These are phyloP conservation scores for Rhizoclosmatium sp. DNA, from an alignment of 192 early-diverging fungal genomes.

Conservation along the genomic window DNA sequence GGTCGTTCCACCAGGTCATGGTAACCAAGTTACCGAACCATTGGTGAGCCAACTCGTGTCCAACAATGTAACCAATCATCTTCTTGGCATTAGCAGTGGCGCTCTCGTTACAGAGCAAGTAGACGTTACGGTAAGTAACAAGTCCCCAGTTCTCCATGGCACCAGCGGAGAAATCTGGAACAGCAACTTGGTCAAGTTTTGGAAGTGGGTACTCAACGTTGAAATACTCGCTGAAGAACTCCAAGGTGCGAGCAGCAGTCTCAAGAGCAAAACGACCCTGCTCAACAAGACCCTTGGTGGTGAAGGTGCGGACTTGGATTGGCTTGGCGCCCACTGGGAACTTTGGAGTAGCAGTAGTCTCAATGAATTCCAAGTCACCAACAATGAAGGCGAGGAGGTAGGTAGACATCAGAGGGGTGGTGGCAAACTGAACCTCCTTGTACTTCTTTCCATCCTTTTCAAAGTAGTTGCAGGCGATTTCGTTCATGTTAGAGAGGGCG, in stretches of 20 bases:
- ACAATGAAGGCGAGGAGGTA: constrained; percentile 93
- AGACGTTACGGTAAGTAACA: constrained; percentile 87
- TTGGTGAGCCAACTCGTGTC: constrained; percentile 83
- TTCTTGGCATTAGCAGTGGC: constrained; percentile 80
- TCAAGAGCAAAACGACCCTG: constrained; percentile 85
- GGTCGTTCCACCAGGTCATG: constrained; percentile 94
- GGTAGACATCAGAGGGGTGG: constrained; percentile 93
- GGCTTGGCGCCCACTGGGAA: constrained; percentile 68
- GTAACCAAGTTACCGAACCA: constrained; percentile 95
- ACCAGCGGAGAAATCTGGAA: constrained; percentile 84
- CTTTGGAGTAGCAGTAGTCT: constrained; percentile 73
- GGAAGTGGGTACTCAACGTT: constrained; percentile 89
- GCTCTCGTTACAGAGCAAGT: constrained; percentile 84
- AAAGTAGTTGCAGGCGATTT: constrained; percentile 61
- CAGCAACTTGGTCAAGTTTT: constrained; percentile 76
- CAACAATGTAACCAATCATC: constrained; percentile 86
- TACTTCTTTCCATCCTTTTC: constrained; percentile 57
- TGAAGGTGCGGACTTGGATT: constrained; percentile 86
- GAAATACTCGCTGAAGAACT: constrained; percentile 89
- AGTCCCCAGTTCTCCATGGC: constrained; percentile 78
- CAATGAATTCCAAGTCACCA: constrained; percentile 92
- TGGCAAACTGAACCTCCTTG: constrained; percentile 88
- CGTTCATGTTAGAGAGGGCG: constrained; percentile 96
- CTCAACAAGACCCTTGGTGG: constrained; percentile 78
- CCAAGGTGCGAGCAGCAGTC: constrained; percentile 76